Evolutionary conservation across 345 rosid genomes (phyloP).

Genomic region (Physaria fendleri): DNA sequence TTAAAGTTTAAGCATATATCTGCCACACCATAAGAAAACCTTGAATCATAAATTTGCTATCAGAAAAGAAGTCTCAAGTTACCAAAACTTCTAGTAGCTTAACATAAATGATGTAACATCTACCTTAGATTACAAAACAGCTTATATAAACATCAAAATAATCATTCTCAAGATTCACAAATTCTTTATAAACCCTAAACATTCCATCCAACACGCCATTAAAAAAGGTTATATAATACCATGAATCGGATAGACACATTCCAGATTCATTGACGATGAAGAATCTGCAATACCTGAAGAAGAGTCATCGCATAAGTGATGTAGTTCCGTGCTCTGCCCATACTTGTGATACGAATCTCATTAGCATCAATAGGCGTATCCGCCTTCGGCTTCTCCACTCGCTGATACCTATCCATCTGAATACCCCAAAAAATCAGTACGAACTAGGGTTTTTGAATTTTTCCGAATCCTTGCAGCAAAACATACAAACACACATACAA

Average conservation of each 20-base stretch:
- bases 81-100: not conserved
- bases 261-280: constrained; percentile 1
- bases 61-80: not conserved
- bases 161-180: not conserved
- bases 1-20: not conserved
- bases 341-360: constrained; percentile 37
- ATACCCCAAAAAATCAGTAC: constrained; percentile 2
- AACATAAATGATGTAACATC: not conserved
- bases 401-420: constrained; percentile 71
- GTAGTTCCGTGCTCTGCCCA: constrained; percentile 35
- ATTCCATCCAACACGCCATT: too few relatives aligned
- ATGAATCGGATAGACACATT: not conserved
- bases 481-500: not conserved
- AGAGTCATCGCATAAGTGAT: constrained; percentile 79
- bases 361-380: constrained; percentile 51
- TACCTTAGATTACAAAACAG: not conserved
- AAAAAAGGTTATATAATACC: not conserved
- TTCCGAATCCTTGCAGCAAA: not conserved
- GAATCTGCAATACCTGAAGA: constrained; percentile 41
- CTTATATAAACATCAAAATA: not conserved
- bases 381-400: constrained; percentile 63
- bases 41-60: not conserved
- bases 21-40: not conserved
- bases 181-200: too few relatives aligned
- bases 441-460: constrained; percentile 17